A percentile compares a stretch with the other conserved stretches of the same genome.
Evolutionary conservation across 1,284 basidiomycete genomes (phyloP).

Genomic region (Boletus smithii): DNA sequence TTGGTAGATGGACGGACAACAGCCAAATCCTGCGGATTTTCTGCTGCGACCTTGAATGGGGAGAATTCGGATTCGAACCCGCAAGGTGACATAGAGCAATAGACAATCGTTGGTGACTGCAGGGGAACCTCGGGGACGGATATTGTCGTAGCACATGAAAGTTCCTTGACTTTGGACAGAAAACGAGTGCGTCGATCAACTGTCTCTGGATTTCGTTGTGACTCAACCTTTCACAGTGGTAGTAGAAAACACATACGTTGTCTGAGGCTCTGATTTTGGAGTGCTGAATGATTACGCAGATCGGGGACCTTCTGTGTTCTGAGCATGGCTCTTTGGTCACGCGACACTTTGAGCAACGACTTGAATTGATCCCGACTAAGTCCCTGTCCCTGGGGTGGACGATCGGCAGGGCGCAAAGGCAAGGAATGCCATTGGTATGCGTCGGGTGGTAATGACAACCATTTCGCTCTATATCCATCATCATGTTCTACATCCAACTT

Average conservation of each 20-base stretch:
- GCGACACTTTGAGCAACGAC: slow-evolving; percentile 54
- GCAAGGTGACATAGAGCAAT: slow-evolving; percentile 65
- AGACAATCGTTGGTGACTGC: slow-evolving; percentile 66
- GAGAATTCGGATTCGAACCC: slow-evolving; percentile 62
- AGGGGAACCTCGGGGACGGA: slow-evolving; percentile 60
- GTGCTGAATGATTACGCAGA: slow-evolving; percentile 69
- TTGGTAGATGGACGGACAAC: slow-evolving; percentile 26
- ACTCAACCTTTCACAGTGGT: background rate
- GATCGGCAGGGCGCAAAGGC: slow-evolving; percentile 47
- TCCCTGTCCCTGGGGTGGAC: slow-evolving; percentile 44
- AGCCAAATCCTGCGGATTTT: slow-evolving; percentile 33
- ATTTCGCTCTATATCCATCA: slow-evolving; percentile 51
- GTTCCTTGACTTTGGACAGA: slow-evolving; percentile 65
- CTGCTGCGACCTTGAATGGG: slow-evolving; percentile 48
- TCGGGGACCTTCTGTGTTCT: slow-evolving; percentile 50
- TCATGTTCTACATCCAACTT: slow-evolving; percentile 33
- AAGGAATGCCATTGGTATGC: slow-evolving; percentile 45
- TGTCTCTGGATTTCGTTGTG: slow-evolving; percentile 27
- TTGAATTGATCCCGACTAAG: slow-evolving; percentile 63
- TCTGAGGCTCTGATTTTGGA: slow-evolving; percentile 70
- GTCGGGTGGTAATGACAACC: slow-evolving; percentile 55
- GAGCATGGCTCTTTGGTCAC: slow-evolving; percentile 47
- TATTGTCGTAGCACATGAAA: slow-evolving; percentile 58
- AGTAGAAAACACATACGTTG: slow-evolving; percentile 49
- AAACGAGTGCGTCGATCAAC: slow-evolving; percentile 73